These are phyloP conservation scores for Neurospora sp. DNA, from an alignment of 2,329 filamentous ascomycete species.

Conservation along the genomic window DNA sequence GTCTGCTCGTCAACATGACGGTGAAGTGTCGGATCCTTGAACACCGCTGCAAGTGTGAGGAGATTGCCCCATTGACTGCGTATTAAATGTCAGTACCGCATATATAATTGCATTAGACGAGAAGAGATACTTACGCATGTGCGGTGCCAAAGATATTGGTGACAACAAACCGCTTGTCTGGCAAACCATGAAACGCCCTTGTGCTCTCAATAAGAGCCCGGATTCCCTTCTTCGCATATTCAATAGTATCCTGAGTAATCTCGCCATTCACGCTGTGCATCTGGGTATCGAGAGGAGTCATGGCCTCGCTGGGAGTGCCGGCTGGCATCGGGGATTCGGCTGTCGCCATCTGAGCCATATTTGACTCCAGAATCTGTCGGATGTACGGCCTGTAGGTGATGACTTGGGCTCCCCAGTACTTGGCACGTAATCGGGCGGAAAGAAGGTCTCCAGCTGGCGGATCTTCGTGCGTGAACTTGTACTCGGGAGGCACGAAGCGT, in stretches of 20 bases:
- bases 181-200: constrained; percentile 61
- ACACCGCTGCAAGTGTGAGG: constrained; percentile 77
- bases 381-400: constrained; percentile 79
- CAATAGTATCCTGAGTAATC: constrained; percentile 34
- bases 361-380: constrained; percentile 43
- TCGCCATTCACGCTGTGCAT: constrained; percentile 11
- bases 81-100: constrained; percentile 2
- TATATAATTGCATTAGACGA: not conserved
- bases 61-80: constrained; percentile 86
- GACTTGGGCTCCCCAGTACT: constrained; percentile 88
- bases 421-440: constrained; percentile 73
- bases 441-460: constrained; percentile 68
- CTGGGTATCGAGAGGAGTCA: constrained; percentile 13
- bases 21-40: constrained; percentile 53
- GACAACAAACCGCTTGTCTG: constrained; percentile 62
- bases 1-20: constrained; percentile 45
- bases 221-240: constrained; percentile 54
- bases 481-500: constrained; percentile 39
- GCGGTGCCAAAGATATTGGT: constrained; percentile 96
- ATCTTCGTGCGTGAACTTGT: constrained; percentile 56
- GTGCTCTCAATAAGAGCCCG: constrained; percentile 77
- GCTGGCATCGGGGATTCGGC: constrained; percentile 13
- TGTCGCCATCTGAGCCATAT: constrained; percentile 23
- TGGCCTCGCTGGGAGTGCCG: constrained; percentile 9
- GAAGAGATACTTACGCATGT: constrained; percentile 66